These are phyloP conservation scores for Talaromyces marneffei DNA, from an alignment of 2,329 filamentous ascomycete species.

Conservation along the genomic window DNA sequence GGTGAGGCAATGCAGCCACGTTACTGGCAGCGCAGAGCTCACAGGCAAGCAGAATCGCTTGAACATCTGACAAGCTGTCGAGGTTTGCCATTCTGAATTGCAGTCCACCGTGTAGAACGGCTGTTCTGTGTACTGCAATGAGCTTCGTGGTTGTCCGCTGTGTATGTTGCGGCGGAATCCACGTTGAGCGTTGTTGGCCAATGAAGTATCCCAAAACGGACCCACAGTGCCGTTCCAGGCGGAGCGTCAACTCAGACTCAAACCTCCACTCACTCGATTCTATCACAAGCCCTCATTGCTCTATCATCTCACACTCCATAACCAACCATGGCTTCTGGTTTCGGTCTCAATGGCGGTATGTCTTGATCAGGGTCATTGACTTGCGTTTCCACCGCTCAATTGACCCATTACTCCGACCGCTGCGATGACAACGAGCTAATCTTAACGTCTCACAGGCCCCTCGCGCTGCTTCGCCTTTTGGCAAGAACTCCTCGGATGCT, in stretches of 20 bases:
- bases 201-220: conserved; percentile 10
- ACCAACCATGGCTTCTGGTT: conserved; percentile 46
- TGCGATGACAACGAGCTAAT: conserved; percentile 17
- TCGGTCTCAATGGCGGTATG: conserved; percentile 51
- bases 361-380: conserved; percentile 16
- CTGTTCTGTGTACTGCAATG: neutral
- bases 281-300: conserved; percentile 6
- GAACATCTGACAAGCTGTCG: conserved; percentile 46
- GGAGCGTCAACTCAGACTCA: conserved; percentile 17
- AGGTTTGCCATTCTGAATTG: conserved; percentile 31
- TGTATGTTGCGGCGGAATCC: conserved; percentile 17
- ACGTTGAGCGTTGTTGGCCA: neutral
- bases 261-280: conserved; percentile 5
- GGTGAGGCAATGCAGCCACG: conserved; percentile 46
- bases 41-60: conserved; percentile 54
- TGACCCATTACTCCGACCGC: conserved; percentile 1
- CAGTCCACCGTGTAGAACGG: neutral
- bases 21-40: conserved; percentile 52
- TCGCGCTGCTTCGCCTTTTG: conserved; percentile 97
- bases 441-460: conserved; percentile 46
- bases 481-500: conserved; percentile 98
- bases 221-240: conserved; percentile 18
- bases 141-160: neutral
- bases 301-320: neutral
- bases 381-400: conserved; percentile 11